Base-by-base conservation (phyloP, 352 stramenopile genomes). In the Halophytophthora polymorphica region DNA sequence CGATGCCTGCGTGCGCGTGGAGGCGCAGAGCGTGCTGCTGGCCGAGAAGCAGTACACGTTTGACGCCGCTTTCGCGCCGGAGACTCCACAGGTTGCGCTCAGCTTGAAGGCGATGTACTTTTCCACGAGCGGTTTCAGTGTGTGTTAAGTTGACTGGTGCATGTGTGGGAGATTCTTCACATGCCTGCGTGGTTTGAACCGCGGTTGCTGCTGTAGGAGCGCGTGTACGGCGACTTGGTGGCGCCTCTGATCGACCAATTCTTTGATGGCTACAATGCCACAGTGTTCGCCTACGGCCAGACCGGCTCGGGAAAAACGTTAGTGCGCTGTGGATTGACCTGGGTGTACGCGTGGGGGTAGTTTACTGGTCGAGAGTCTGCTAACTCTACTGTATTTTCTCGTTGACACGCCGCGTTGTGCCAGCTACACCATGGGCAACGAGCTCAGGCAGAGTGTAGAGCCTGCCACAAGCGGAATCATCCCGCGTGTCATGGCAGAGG, bases 371-470 rank as follows among this genome's bases (percentile, higher is more conserved):
- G 14, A 40, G n/a, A n/a, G n/a, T n/a, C 8, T 31, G n/a, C n/a
- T 42, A 11, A 22, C 7, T 45, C 21, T 40, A 13, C 8, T 31
- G 8, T 31, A 4, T 34, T 6, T 1, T 35, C 41, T 12, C 33
- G 11, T 31, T n/a, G n/a, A 44, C 33, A 18, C 36, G 18, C 66
- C 77, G 40, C 77, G 86, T 31, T 8, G 25, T 31, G 25, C 25
- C 66, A 98, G 90, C 7, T 98, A 91, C 60, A 98, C 96, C 0
- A 98, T 98, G 93, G 95, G 94, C 44, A 94, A 90, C 50, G 73
- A 92, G 23, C 82, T 91, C 40, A 66, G 64, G 22, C 41, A 68
- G 18, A 69, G 22, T 44, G 47, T 69, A 2, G 50, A 54, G 29
- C 45, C 45, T 5, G 53, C 18, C 7, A 60, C 88, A 11, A 63